Conservation (phyloP, 768 basidiomycete genomes). For the Hemileccinum rubropunctum region DNA sequence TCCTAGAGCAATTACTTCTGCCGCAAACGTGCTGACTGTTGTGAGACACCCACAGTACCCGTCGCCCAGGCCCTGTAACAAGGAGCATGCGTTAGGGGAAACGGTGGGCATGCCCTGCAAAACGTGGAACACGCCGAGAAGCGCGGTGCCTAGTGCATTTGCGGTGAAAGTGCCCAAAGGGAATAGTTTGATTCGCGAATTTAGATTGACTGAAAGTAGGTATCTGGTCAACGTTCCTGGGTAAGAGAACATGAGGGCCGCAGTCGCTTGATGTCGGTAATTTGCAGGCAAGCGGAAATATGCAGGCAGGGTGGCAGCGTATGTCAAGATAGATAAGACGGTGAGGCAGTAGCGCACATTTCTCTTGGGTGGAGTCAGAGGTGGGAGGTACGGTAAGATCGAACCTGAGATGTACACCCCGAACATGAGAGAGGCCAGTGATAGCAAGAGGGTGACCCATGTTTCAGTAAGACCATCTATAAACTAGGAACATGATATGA, state of each 20-base stretch:
- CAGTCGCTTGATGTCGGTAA: conserved; percentile 78
- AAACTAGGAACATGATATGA: conserved; percentile 47
- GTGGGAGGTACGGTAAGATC: conserved; percentile 40
- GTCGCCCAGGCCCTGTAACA: conserved; percentile 80
- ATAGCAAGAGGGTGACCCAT: conserved; percentile 72
- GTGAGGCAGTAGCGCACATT: conserved; percentile 50
- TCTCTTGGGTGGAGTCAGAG: conserved; percentile 40
- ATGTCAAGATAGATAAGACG: conserved; percentile 57
- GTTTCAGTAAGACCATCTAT: conserved; percentile 84
- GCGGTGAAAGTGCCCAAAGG: conserved; percentile 79
- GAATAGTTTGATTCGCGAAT: conserved; percentile 56
- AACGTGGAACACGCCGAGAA: conserved; percentile 72
- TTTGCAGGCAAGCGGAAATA: conserved; percentile 70
- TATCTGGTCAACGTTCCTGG: conserved; percentile 89
- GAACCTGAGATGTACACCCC: conserved; percentile 61
- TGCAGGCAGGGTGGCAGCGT: conserved; percentile 71
- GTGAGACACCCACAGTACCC: conserved; percentile 96
- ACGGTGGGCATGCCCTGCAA: conserved; percentile 51
- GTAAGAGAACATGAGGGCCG: conserved; percentile 85
- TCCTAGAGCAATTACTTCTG: conserved; percentile 64
- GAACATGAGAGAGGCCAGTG: conserved; percentile 73
- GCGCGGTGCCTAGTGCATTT: conserved; percentile 76
- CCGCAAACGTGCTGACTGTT: conserved; percentile 90
- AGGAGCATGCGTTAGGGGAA: conserved; percentile 57
- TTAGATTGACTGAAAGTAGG: conserved; percentile 68